Evolutionary conservation across 306 rosid species (phyloP), one percentile per base, ranked within the genome.

Genomic region (Astragalus glycyphyllos): DNA sequence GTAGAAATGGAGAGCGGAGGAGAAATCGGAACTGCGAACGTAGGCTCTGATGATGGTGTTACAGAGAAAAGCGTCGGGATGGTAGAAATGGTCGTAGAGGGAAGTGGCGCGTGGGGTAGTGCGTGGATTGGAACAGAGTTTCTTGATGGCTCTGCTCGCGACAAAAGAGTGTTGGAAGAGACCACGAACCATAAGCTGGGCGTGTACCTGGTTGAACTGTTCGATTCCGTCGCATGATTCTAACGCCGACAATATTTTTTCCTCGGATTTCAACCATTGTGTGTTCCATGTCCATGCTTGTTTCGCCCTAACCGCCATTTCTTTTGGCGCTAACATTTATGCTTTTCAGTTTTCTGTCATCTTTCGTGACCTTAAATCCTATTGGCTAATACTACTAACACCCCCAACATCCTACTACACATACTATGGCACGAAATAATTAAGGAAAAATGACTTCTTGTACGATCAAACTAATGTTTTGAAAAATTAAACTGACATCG

Each of bases 1-100:
- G 76, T 82, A 82, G 69, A 79, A 90, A 9, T 51, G 13, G 20
- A 87, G 58, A 14, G 89, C 87, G 13, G 68, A 14, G 10, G 41
- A 10, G 38, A 75, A 79, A 50, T 85, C 77, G 14, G 69, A 61
- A 11, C 4, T 42, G 7, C 77, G 80, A 4, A 80, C 59, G 60
- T 67, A 83, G 55, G 80, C 79, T 35, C 91, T 84, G 70, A 90
- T 74, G 48, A 85, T 49, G 72, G 88, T 72, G 72, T 90, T 90
- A 46, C 91, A 87, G 42, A 78, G 59, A 15, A 80, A 81, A 41
- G 96, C 82, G 40, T 84, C 87, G 10, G 89, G 89, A 13, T 56
- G 77, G 11, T 72, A 70, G 23, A 87, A 59, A 55, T 80, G 69
- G 70, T 79, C 73, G 50, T 80, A 82, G 26, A 85, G 11, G 58